Base-by-base conservation (phyloP, 495 filamentous ascomycete genomes). In the Hypoxylon lenormandii region DNA sequence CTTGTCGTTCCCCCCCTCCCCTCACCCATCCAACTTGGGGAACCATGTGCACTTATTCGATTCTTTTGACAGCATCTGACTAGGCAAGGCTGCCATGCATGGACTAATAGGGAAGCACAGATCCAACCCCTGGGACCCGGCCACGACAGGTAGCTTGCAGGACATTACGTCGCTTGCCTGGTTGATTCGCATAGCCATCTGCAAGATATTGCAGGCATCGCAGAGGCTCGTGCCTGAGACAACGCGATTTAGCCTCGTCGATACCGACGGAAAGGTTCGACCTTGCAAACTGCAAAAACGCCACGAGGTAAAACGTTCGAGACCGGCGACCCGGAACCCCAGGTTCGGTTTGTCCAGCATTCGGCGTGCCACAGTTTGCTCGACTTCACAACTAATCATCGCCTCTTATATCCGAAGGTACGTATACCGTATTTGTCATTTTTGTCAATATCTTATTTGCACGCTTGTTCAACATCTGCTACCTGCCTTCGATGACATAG, bases 51-150 rank as follows among this genome's bases (percentile, higher is more conserved):
- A 48, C 59, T 66, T 59, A 51, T 57, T 66, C 68, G 43, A 70
- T 19, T 66, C 52, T 60, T 57, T 64, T 71, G 68, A 66, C 68
- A 60, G 58, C 58, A 66, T 66, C 68, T 71, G 40, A 66, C 68
- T 66, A 71, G 68, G 61, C 68, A 66, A 71, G 68, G 68, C 68
- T 71, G 62, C 62, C 62, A 62, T 71, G 68, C 68, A 71, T 71
- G 62, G 63, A 71, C 68, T 71, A 71, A 71, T 62, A 71, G 62
- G 68, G 58, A 57, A 63, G 62, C 68, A 71, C 68, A 71, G 68
- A 71, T 66, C 42, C 42, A 66, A 61, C 11, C 62, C 68, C 30
- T 53, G 62, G 58, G 68, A 42, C 62, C 57, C 48, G 62, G 51
- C 49, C 62, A 66, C 68, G 40, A 63, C 68, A 71, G 57, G 66